These are phyloP conservation scores for Taphrina pruni DNA, from an alignment of 1,139 yeast species.

Conservation along the genomic window DNA sequence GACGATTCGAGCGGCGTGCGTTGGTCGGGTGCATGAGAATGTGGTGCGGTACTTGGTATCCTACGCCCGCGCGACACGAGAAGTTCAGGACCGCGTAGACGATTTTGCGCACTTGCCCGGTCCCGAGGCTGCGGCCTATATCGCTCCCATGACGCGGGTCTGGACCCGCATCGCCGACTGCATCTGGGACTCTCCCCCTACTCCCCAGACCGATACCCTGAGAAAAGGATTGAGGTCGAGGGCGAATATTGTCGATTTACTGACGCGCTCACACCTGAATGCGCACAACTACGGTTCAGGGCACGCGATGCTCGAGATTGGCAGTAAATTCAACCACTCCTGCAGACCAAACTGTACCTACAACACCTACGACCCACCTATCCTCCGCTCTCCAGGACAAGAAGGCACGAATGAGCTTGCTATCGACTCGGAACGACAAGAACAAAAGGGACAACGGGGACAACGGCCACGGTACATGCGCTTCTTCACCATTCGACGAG, in stretches of 20 bases:
- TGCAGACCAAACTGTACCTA: constrained; percentile 35
- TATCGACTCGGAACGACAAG: not conserved
- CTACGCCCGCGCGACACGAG: constrained; percentile 15
- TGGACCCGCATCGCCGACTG: constrained; percentile 11
- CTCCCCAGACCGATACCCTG: not conserved
- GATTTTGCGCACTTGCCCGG: constrained; percentile 24
- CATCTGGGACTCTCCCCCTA: constrained; percentile 3
- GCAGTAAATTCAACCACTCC: constrained; percentile 34
- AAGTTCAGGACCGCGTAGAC: constrained; percentile 4
- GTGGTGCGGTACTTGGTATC: constrained; percentile 21
- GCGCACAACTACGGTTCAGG: constrained; percentile 24
- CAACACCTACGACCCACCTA: constrained; percentile 6
- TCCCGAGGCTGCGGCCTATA: constrained; percentile 11
- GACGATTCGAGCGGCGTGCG: constrained; percentile 19
- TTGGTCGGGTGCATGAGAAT: constrained; percentile 13
- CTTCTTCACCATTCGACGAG: constrained; percentile 24
- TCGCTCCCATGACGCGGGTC: constrained; percentile 27
- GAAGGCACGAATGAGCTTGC: too few species aligned
- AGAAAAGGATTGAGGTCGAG: constrained; percentile 4
- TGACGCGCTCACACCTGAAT: constrained; percentile 35
- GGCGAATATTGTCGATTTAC: constrained; percentile 17
- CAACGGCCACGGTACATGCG: constrained; percentile 14
- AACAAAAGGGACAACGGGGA: not conserved
- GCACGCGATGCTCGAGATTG: constrained; percentile 37
- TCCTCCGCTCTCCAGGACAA: too few species aligned